These are phyloP conservation scores for Candolleomyces aberdarensis DNA, from an alignment of 768 basidiomycete genomes.

Conservation along the genomic window DNA sequence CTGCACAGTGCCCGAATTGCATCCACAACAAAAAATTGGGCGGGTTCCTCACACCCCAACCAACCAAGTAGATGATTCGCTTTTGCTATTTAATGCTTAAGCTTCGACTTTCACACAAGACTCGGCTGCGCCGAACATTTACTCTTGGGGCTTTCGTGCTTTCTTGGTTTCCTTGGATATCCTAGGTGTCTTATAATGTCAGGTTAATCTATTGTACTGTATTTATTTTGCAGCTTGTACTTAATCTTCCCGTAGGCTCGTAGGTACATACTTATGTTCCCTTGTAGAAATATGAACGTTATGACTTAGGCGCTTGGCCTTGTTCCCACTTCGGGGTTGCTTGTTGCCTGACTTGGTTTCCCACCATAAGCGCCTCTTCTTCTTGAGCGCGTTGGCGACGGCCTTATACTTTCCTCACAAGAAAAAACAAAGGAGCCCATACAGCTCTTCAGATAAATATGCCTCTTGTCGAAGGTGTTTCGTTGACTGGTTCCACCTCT, in stretches of 20 bases:
- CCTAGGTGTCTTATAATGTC: not conserved
- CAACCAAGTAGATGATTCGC: not conserved
- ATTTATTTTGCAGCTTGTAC: not conserved
- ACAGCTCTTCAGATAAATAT: too few relatives aligned
- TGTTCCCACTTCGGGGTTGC: too few relatives aligned
- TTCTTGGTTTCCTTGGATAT: not conserved
- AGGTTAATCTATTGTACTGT: not conserved
- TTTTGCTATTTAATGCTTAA: too few relatives aligned
- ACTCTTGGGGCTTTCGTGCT: too few relatives aligned
- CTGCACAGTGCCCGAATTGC: conserved; percentile 44
- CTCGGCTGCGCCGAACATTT: not conserved
- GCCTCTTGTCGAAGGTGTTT: too few relatives aligned
- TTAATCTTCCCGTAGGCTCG: not conserved
- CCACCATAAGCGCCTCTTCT: too few relatives aligned
- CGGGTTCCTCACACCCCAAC: conserved; percentile 2
- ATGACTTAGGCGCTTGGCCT: too few relatives aligned
- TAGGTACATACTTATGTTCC: too few relatives aligned
- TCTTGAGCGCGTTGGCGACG: too few relatives aligned
- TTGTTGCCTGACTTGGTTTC: too few relatives aligned
- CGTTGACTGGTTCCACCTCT: not conserved
- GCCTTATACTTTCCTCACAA: not conserved
- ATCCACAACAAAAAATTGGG: conserved; percentile 14
- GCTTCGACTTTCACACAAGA: not conserved
- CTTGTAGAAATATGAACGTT: too few relatives aligned
- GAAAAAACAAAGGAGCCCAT: too few relatives aligned